Evolutionary conservation across 495 filamentous ascomycete genomes (phyloP), one percentile per base, ranked within the genome.

Genomic region (Usnea hakonensis): DNA sequence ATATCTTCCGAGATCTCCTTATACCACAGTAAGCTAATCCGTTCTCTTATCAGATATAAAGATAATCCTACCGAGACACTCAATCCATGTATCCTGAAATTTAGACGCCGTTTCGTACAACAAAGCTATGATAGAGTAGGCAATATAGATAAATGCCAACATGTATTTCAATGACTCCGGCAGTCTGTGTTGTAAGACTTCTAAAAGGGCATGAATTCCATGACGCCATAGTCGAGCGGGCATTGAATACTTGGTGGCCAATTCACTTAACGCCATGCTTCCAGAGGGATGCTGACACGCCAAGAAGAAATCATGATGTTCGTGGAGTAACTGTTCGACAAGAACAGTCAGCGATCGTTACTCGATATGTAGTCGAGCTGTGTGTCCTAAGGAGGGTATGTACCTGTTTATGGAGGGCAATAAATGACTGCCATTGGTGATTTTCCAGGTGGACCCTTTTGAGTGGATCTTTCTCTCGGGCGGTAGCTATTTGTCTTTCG

Each of bases 1-100:
- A 58, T 82, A 82, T 26, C 79, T 62, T 5, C 68, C 77, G 30
- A 81, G 66, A 60, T 81, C 79, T 0, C 62, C 68, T 58, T 38
- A 16, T 8, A 33, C 16, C 36, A 41, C 21, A 44, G 37, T 21
- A 26, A 44, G 40, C 21, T 17, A 41, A 32, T 41, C 3, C 7
- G n/a, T 58, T 33, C 26, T 41, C 23, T 30, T 43, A 8, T n/a
- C 40, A 58, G 37, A 58, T 33, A 43, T 36, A 58, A 23, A 44
- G 35, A 21, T 26, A 38, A 28, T 58, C 55, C 10, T 43, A 43
- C 56, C 35, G 0, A 95, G 77, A 67, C 89, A 95, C 67, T 96
- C 91, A 30, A 95, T 88, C 91, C 91, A 96, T 0, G 87, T 94
- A 50, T 91, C 87, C 65, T 87, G 80, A 69, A 91, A 95, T 0